These are phyloP conservation scores for Saccharomyces mikatae DNA, from an alignment of 805 yeast species.

Conservation along the genomic window DNA sequence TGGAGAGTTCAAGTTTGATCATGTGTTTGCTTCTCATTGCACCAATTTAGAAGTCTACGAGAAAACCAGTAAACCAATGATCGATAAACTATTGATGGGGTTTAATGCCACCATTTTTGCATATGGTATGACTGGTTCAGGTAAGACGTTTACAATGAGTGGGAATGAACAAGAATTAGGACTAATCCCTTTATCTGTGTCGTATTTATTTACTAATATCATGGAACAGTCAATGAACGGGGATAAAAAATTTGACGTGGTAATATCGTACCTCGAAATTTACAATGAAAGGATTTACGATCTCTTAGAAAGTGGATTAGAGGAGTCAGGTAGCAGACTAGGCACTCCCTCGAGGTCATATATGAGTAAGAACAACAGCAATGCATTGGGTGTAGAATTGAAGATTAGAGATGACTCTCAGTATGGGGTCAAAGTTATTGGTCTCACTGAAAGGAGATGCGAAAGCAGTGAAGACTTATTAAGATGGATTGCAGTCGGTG, in stretches of 20 bases:
- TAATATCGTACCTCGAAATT: slow-evolving; percentile 72
- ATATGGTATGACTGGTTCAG: slow-evolving; percentile 91
- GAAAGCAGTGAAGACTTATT: slow-evolving; percentile 51
- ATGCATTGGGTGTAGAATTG: slow-evolving; percentile 40
- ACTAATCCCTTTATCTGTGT: slow-evolving; percentile 59
- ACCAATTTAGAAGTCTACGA: slow-evolving; percentile 57
- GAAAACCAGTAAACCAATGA: slow-evolving; percentile 45
- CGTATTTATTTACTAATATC: slow-evolving; percentile 40
- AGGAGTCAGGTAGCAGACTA: background rate
- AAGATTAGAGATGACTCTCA: slow-evolving; percentile 69
- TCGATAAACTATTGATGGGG: slow-evolving; percentile 54
- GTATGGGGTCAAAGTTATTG: slow-evolving; percentile 67
- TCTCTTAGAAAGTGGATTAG: slow-evolving; percentile 38
- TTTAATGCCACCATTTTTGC: slow-evolving; percentile 88
- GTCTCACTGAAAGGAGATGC: slow-evolving; percentile 58
- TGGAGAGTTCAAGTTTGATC: slow-evolving; percentile 67
- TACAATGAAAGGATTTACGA: slow-evolving; percentile 85
- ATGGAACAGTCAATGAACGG: slow-evolving; percentile 17
- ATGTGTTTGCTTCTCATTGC: slow-evolving; percentile 55
- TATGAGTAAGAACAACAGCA: slow-evolving; percentile 3
- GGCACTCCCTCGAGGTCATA: slow-evolving; percentile 9
- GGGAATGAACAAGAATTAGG: slow-evolving; percentile 61
- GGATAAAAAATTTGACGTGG: slow-evolving; percentile 36
- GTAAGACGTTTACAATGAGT: slow-evolving; percentile 82
- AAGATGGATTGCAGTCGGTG: slow-evolving; percentile 57